Conservation (phyloP, 495 filamentous ascomycete genomes). For the Aspergillus taichungensis region DNA sequence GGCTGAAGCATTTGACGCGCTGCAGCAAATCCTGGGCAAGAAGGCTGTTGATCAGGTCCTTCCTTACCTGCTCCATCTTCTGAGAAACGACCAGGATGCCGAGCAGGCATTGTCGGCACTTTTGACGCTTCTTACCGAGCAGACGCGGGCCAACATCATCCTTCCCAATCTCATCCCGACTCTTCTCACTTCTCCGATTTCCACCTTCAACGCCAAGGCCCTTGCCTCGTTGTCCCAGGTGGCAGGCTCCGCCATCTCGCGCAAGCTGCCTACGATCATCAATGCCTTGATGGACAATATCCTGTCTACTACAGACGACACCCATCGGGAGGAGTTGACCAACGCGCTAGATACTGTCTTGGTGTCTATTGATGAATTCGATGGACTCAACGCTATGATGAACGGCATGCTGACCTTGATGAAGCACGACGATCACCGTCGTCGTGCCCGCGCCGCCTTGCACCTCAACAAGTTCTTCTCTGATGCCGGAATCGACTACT, state of each 20-base stretch:
- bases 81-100: slow-evolving; percentile 76
- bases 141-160: slow-evolving; percentile 90
- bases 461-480: slow-evolving; percentile 88
- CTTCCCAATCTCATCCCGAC: slow-evolving; percentile 93
- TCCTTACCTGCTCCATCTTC: slow-evolving; percentile 78
- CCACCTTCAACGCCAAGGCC: slow-evolving; percentile 87
- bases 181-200: slow-evolving; percentile 80
- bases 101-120: slow-evolving; percentile 88
- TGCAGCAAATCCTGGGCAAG: slow-evolving; percentile 92
- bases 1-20: slow-evolving; percentile 89
- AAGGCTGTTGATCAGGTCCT: slow-evolving; percentile 88
- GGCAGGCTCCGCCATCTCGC: slow-evolving; percentile 78
- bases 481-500: slow-evolving; percentile 74
- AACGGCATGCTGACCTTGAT: slow-evolving; percentile 77
- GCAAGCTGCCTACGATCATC: slow-evolving; percentile 78
- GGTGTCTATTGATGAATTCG: slow-evolving; percentile 88
- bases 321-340: slow-evolving; percentile 64
- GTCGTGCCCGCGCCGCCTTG: slow-evolving; percentile 63
- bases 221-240: slow-evolving; percentile 88
- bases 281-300: slow-evolving; percentile 92
- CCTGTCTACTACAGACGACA: slow-evolving; percentile 65
- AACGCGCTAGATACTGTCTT: slow-evolving; percentile 78
- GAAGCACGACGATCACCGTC: slow-evolving; percentile 87
- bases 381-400: slow-evolving; percentile 92
- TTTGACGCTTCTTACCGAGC: slow-evolving; percentile 85